Conservation (phyloP, 352 stramenopile species). For the Phytophthora foliorum region DNA sequence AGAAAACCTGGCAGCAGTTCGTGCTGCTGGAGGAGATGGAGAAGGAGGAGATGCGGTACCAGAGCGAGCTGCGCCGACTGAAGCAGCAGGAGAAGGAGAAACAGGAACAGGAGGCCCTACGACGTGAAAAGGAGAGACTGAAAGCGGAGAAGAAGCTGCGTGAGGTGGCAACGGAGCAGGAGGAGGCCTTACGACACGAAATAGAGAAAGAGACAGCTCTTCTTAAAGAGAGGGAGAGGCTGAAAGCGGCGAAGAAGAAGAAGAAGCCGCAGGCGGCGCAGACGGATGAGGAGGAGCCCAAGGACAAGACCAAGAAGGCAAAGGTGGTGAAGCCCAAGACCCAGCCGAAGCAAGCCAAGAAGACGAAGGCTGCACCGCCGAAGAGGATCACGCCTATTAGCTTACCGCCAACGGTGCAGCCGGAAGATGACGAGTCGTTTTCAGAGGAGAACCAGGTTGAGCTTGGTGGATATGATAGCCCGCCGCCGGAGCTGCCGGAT, state of each 20-base stretch:
- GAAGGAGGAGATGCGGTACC: conserved; percentile 55
- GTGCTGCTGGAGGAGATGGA: conserved; percentile 63
- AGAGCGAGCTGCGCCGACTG: conserved; percentile 33
- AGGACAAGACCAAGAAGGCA: conserved; percentile 5
- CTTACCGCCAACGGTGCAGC: conserved; percentile 14
- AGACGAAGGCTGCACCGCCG: conserved; percentile 10
- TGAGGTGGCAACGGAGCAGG: neutral
- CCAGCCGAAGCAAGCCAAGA: conserved; percentile 13
- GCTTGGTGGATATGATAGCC: conserved; percentile 27
- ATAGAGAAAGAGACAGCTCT: neutral
- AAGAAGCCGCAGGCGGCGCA: conserved; percentile 20
- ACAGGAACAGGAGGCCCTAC: conserved; percentile 2
- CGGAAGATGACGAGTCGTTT: conserved; percentile 18
- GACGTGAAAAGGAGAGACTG: neutral
- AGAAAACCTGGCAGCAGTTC: conserved; percentile 65
- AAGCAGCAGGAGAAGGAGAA: conserved; percentile 34
- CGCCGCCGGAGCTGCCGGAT: conserved; percentile 37
- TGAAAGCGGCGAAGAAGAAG: conserved; percentile 17
- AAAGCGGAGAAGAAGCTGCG: neutral
- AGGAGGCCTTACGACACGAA: neutral
- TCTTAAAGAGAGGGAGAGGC: conserved; percentile 3
- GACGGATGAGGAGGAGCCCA: conserved; percentile 27
- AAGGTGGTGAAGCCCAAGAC: conserved; percentile 35
- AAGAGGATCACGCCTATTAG: conserved; percentile 33
- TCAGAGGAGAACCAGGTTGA: conserved; percentile 33